Conservation (phyloP, 148 eudicot genomes). For the Arbutus unedo region DNA sequence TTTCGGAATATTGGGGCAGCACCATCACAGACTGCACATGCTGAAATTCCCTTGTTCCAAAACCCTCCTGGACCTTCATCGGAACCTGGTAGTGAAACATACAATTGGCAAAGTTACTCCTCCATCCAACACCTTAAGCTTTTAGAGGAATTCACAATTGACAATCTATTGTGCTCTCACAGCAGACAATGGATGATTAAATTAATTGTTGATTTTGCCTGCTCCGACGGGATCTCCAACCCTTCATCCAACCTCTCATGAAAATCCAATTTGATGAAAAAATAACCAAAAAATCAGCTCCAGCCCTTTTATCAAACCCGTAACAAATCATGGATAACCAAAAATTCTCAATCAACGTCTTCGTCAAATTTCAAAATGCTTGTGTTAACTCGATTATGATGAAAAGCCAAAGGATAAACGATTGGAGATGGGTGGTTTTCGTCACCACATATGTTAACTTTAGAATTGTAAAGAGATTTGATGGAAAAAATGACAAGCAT, state of each 20-base stretch:
- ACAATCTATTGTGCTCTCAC: background rate
- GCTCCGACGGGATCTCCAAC: background rate
- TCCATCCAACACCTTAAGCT: background rate
- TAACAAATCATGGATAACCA: background rate
- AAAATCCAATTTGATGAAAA: background rate
- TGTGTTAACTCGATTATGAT: background rate
- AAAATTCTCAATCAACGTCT: background rate
- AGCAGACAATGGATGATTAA: background rate
- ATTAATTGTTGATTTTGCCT: background rate
- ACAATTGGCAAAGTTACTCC: background rate
- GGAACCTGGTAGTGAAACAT: conserved; percentile 28
- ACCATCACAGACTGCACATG: conserved; percentile 70
- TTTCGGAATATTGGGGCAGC: conserved; percentile 56
- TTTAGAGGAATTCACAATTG: background rate
- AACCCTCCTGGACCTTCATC: conserved; percentile 38
- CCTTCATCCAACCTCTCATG: background rate
- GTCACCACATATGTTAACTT: background rate
- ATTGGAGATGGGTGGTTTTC: background rate
- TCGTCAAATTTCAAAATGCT: background rate
- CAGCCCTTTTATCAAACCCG: background rate
- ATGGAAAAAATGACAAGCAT: background rate
- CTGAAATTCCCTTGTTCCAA: conserved; percentile 72
- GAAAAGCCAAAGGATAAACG: background rate
- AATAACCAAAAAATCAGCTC: background rate
- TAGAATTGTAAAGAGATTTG: background rate